These are phyloP conservation scores for Mrakia blollopis DNA, from an alignment of 768 basidiomycete species.

Conservation along the genomic window DNA sequence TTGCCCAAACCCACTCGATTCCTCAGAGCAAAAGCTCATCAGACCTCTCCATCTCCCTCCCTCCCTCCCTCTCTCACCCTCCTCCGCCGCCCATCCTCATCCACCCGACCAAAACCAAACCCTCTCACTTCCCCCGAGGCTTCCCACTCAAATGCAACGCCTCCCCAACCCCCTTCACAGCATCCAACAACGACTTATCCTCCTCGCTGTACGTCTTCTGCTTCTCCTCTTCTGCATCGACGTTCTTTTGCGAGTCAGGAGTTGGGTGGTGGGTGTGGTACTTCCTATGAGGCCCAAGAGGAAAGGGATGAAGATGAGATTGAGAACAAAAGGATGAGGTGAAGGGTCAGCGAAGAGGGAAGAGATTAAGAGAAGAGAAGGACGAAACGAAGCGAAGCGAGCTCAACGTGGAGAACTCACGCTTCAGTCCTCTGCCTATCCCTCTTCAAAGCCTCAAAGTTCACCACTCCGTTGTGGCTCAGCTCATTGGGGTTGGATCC, in stretches of 20 bases:
- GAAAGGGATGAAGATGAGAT: no score
- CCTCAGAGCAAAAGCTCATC: no score
- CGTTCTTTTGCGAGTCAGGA: not conserved
- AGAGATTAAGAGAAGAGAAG: not conserved
- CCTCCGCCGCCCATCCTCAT: not conserved
- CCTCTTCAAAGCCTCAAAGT: not conserved
- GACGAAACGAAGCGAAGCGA: not conserved
- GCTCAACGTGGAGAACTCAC: not conserved
- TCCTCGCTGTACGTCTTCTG: not conserved
- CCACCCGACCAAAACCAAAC: no score
- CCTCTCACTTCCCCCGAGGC: not conserved
- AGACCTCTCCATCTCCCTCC: no score
- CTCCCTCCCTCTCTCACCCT: slow-evolving; percentile 2
- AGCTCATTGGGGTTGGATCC: not conserved
- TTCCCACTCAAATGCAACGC: not conserved
- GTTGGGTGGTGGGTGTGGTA: not conserved
- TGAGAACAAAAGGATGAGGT: not conserved
- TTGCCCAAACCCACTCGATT: no score
- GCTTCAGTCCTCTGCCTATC: not conserved
- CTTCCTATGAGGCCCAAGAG: not conserved
- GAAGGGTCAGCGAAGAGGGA: not conserved
- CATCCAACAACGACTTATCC: not conserved
- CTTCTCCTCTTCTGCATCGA: not conserved
- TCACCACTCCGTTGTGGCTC: not conserved
- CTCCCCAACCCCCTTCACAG: not conserved